Conservation (phyloP, 164 flowering plant genomes). For the Stephania japonica region DNA sequence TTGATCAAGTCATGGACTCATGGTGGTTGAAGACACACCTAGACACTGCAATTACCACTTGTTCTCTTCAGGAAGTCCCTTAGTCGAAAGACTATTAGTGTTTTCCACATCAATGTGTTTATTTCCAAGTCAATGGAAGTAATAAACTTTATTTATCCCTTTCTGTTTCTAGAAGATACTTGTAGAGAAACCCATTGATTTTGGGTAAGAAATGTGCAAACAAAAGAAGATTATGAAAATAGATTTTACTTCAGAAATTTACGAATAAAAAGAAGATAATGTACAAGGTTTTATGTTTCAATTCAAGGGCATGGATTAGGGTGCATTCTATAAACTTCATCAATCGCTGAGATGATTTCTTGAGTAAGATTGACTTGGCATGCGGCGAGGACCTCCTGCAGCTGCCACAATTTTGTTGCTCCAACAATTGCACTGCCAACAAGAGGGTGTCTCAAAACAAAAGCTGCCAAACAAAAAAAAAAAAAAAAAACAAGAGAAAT, state of each 20-base stretch:
- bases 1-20: no score
- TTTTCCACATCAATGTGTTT: no score
- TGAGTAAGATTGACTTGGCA: slow-evolving; percentile 41
- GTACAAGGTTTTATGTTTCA: neutral
- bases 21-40: no score
- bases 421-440: slow-evolving; percentile 74
- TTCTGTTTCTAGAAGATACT: no score
- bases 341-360: slow-evolving; percentile 45
- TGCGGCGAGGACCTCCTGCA: slow-evolving; percentile 51
- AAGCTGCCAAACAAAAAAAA: slow-evolving; percentile 37
- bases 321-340: slow-evolving; percentile 49
- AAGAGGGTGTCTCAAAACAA: slow-evolving; percentile 70
- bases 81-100: no score
- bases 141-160: no score
- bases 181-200: neutral
- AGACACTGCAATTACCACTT: no score
- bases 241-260: neutral
- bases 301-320: slow-evolving; percentile 74
- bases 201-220: neutral
- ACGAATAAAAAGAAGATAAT: neutral
- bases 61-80: no score
- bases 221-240: neutral
- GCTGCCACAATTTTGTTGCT: slow-evolving; percentile 68
- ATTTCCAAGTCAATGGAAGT: no score
- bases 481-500: neutral